phyloP scores from a whole-genome alignment of 2,329 filamentous ascomycete genomes.

The Arthroderma uncinatum region DNA sequence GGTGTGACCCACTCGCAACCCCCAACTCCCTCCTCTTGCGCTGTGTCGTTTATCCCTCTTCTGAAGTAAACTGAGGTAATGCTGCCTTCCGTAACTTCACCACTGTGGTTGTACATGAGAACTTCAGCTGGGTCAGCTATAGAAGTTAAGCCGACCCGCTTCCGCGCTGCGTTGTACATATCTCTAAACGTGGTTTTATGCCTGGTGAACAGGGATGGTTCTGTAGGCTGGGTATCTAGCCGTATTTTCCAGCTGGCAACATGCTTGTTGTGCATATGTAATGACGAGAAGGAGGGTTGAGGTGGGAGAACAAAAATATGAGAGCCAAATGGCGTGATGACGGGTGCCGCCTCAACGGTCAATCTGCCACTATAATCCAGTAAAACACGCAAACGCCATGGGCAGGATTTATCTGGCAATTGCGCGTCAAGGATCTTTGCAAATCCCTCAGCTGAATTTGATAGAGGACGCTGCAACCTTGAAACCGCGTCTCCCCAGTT shows the following conservation, averaged over 20 bases:
- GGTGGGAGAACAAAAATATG: conserved; percentile 8
- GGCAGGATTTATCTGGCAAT: conserved; percentile 24
- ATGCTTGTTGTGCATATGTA: conserved; percentile 7
- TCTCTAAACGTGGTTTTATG: conserved; percentile 72
- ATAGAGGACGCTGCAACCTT: conserved; percentile 19
- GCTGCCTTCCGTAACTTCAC: conserved; percentile 73
- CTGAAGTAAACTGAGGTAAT: conserved; percentile 74
- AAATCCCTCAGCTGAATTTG: conserved; percentile 23
- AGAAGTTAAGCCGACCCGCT: conserved; percentile 45
- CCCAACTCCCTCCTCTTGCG: neutral
- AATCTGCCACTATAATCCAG: conserved; percentile 23
- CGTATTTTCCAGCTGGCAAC: conserved; percentile 37
- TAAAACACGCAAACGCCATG: conserved; percentile 31
- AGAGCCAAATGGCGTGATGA: conserved; percentile 19
- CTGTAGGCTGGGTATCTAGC: conserved; percentile 43
- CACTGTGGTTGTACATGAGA: conserved; percentile 55
- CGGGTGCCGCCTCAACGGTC: conserved; percentile 25
- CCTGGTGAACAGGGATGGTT: conserved; percentile 56
- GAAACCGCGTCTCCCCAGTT: conserved; percentile 31
- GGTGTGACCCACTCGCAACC: conserved; percentile 65
- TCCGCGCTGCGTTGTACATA: conserved; percentile 60
- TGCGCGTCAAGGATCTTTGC: conserved; percentile 21
- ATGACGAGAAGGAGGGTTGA: neutral
- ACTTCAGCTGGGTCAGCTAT: conserved; percentile 51
- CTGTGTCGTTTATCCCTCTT: conserved; percentile 31